phyloP scores from a whole-genome alignment of 73 alveolate species.

The Paramecium biaurelia region DNA sequence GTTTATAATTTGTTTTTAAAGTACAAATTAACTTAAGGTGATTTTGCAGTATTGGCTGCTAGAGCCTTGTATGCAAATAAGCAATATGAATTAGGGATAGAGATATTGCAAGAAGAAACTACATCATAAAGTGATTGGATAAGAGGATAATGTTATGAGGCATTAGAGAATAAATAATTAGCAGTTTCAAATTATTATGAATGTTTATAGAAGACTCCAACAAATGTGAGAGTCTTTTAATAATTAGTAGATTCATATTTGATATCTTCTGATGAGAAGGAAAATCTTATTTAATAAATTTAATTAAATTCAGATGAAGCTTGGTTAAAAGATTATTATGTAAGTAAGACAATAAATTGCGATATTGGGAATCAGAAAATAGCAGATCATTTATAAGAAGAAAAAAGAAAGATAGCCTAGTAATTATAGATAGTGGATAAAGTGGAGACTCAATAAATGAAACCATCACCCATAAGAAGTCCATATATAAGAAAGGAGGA shows the following conservation, averaged over 20 bases:
- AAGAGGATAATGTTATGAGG: constrained; percentile 64
- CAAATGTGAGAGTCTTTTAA: constrained; percentile 61
- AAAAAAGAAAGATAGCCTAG: not conserved
- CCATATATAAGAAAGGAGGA: constrained; percentile 55
- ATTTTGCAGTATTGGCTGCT: constrained; percentile 29
- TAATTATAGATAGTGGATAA: not conserved
- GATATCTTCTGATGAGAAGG: constrained; percentile 49
- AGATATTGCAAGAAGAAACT: not conserved
- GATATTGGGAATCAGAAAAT: not conserved
- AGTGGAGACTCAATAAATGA: constrained; percentile 54
- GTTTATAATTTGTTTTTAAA: constrained; percentile 3
- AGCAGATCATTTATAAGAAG: constrained; percentile 20
- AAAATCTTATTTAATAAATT: not conserved
- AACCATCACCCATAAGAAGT: constrained; percentile 32
- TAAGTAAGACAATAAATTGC: constrained; percentile 1
- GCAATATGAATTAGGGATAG: constrained; percentile 34
- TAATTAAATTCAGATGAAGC: constrained; percentile 26
- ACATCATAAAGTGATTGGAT: constrained; percentile 41
- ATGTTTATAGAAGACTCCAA: constrained; percentile 52
- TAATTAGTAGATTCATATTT: constrained; percentile 50
- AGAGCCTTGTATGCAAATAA: constrained; percentile 1
- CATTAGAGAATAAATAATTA: constrained; percentile 48
- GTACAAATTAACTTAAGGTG: not conserved
- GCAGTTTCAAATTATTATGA: constrained; percentile 59
- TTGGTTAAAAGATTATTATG: constrained; percentile 66